Conservation (phyloP, 371 early-diverging fungal genomes). For the Mucor velutinosus region DNA sequence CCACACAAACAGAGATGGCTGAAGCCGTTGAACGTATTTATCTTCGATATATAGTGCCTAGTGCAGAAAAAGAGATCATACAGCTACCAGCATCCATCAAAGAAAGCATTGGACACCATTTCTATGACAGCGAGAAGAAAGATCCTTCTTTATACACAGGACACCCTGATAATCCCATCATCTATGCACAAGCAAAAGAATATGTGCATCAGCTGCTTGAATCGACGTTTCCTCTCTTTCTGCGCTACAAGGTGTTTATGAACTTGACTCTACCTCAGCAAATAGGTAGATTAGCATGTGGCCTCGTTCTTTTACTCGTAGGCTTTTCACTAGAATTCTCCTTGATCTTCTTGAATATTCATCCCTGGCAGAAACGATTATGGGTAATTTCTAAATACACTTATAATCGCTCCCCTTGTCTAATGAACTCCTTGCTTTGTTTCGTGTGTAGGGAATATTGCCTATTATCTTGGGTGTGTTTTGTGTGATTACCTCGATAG, state of each 20-base stretch:
- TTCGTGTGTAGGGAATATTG: conserved; percentile 34
- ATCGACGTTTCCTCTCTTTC: conserved; percentile 58
- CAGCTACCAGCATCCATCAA: conserved; percentile 43
- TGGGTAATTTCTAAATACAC: conserved; percentile 49
- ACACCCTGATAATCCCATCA: conserved; percentile 38
- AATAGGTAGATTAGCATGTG: conserved; percentile 47
- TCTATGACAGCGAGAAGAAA: conserved; percentile 23
- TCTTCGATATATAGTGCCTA: conserved; percentile 55
- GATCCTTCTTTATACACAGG: background rate
- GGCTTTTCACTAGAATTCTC: conserved; percentile 61
- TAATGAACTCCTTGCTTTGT: background rate
- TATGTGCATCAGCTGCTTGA: conserved; percentile 58
- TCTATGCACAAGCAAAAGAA: conserved; percentile 57
- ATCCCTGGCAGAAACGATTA: conserved; percentile 50
- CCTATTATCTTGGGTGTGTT: conserved; percentile 44
- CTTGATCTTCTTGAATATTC: conserved; percentile 60
- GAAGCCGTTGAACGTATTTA: conserved; percentile 61
- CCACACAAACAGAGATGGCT: conserved; percentile 51
- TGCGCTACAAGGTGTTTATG: conserved; percentile 57
- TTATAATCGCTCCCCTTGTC: background rate
- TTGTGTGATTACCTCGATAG: conserved; percentile 36
- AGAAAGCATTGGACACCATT: conserved; percentile 28
- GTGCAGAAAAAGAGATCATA: conserved; percentile 55
- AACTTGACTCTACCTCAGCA: conserved; percentile 62
- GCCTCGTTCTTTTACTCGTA: conserved; percentile 50